These are phyloP conservation scores for Penicillium desertorum DNA, from an alignment of 495 filamentous ascomycete species.

Conservation along the genomic window DNA sequence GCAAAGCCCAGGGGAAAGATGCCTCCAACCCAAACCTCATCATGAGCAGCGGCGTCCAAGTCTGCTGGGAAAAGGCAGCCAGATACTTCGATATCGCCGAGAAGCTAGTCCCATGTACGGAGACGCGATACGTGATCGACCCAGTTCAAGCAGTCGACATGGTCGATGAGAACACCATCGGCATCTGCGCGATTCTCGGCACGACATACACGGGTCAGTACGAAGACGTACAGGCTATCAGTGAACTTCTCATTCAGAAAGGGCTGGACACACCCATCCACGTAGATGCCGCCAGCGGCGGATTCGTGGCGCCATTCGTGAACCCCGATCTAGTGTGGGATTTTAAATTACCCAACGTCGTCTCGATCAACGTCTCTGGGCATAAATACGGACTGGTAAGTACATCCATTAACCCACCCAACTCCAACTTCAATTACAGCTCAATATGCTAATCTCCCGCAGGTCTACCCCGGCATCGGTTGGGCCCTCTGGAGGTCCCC, in stretches of 20 bases:
- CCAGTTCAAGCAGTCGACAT: constrained; percentile 72
- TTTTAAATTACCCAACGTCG: constrained; percentile 78
- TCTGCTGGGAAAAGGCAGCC: constrained; percentile 92
- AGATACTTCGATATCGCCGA: constrained; percentile 89
- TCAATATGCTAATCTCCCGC: neutral
- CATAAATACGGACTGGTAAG: constrained; percentile 71
- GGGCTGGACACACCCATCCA: constrained; percentile 77
- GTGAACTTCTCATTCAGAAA: constrained; percentile 68
- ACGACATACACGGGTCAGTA: constrained; percentile 92
- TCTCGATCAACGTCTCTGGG: constrained; percentile 87
- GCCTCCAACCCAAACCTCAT: constrained; percentile 73
- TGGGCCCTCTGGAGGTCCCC: constrained; percentile 85
- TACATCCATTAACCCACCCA: no score
- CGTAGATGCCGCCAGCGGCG: constrained; percentile 84
- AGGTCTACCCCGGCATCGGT: constrained; percentile 80
- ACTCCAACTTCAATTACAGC: neutral
- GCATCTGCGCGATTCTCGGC: constrained; percentile 80
- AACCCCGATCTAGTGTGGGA: constrained; percentile 78
- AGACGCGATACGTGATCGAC: constrained; percentile 79
- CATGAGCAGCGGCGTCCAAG: constrained; percentile 88
- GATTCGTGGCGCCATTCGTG: constrained; percentile 88
- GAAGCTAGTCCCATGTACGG: constrained; percentile 77
- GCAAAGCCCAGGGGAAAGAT: constrained; percentile 68
- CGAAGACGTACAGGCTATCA: constrained; percentile 83
- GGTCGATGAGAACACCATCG: constrained; percentile 90